Conservation (phyloP, 192 early-diverging fungal genomes). For the Neocallimastix lanati region DNA sequence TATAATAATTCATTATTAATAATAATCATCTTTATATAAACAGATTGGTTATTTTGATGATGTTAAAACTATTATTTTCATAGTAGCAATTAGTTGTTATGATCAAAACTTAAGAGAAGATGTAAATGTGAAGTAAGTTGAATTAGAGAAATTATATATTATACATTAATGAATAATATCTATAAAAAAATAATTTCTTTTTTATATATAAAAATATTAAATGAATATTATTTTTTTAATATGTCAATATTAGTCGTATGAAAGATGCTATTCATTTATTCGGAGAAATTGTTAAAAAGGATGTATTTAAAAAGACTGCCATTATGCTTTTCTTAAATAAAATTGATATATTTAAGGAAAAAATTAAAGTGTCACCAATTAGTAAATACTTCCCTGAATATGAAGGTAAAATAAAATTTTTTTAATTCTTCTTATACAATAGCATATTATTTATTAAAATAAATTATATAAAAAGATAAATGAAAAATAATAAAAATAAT, state of each 20-base stretch:
- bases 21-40: conserved; percentile 15
- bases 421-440: too few species aligned
- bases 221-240: too few species aligned
- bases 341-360: conserved; percentile 35
- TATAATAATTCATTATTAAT: background rate
- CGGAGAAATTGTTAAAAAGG: conserved; percentile 38
- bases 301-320: conserved; percentile 36
- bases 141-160: too few species aligned
- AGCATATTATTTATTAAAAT: too few species aligned
- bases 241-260: conserved; percentile 44
- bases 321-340: conserved; percentile 45
- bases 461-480: too few species aligned
- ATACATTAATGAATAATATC: too few species aligned
- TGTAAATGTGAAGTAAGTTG: conserved; percentile 15
- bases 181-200: too few species aligned
- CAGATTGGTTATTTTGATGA: conserved; percentile 6
- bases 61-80: conserved; percentile 22
- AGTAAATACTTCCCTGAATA: conserved; percentile 32
- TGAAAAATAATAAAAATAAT: too few species aligned
- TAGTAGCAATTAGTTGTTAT: conserved; percentile 42
- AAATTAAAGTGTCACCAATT: conserved; percentile 23
- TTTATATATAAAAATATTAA: too few species aligned
- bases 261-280: conserved; percentile 38
- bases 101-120: conserved; percentile 48
- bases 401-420: conserved; percentile 27